Base-by-base conservation (phyloP, 192 early-diverging fungal genomes). In the Backusella parvicylindrica region DNA sequence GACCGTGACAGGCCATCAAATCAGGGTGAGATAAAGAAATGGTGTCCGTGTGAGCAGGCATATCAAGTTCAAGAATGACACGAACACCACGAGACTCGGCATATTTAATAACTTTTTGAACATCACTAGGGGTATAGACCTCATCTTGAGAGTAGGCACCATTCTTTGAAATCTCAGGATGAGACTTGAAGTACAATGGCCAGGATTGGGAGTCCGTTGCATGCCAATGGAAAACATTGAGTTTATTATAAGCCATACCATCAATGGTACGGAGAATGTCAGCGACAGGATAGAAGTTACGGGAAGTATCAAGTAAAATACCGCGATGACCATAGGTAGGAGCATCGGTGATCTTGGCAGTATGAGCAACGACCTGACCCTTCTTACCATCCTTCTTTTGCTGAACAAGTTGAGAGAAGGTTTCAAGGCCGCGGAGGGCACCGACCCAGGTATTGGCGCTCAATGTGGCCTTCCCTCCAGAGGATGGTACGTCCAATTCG, bases 31-130 rank as follows among this genome's bases (percentile, higher is more conserved):
- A 77, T 30, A 75, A 16, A 12, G 13, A 60, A 65, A 83, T 77
- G 7, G 91, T 82, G 8, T 84, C 78, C 60, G 87, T 88, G 76
- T 96, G 93, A 2, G 91, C 92, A 12, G 94, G 93, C 84, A 94
- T 90, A 75, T 96, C 94, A 40, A 95, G 88, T 78, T 97, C 95
- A 18, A 95, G 90, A 71, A 95, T 89, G 26, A 97, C 84, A 64
- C 95, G 90, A 33, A 97, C 89, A n/a, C 93, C 94, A 30, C 91
- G 89, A 41, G 82, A 86, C 12, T 81, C 78, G 30, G 87, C 95
- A 79, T 95, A 94, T 33, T 82, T 73, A 75, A 95, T 86, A 18
- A 97, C 72, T 2, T 68, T 79, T 33, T 83, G 37, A 36, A 97
- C 86, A 49, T 96, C 95, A 11, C 65, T 68, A 63, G 91, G 86